phyloP scores from a whole-genome alignment of 2,329 filamentous ascomycete genomes.

The Ampelomyces quisqualis region DNA sequence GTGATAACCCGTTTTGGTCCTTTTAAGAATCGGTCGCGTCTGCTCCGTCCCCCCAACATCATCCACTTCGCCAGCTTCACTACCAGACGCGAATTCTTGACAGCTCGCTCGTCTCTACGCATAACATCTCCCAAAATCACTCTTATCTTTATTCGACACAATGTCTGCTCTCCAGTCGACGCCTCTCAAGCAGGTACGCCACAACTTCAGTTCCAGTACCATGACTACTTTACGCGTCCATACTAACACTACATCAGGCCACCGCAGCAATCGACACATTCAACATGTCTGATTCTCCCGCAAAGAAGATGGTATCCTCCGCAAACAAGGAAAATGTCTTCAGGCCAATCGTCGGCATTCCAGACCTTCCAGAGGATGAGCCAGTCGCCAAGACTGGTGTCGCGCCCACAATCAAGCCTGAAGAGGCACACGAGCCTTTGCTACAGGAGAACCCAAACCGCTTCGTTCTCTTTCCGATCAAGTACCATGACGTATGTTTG shows the following conservation, averaged over 20 bases:
- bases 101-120: constrained; percentile 14
- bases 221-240: constrained; percentile 35
- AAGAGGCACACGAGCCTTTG: constrained; percentile 83
- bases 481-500: constrained; percentile 91
- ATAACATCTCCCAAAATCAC: constrained; percentile 10
- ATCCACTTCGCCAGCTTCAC: constrained; percentile 27
- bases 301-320: constrained; percentile 79
- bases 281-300: constrained; percentile 83
- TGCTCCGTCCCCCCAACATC: constrained; percentile 20
- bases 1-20: constrained; percentile 20
- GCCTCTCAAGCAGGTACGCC: constrained; percentile 69
- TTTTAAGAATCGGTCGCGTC: constrained; percentile 30
- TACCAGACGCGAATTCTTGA: constrained; percentile 21
- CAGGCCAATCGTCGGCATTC: constrained; percentile 55
- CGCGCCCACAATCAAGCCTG: constrained; percentile 57
- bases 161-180: constrained; percentile 74
- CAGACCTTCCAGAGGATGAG: constrained; percentile 43
- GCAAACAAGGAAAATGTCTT: constrained; percentile 83
- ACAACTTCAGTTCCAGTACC: constrained; percentile 15
- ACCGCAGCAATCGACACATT: constrained; percentile 82
- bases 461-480: constrained; percentile 98
- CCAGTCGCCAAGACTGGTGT: constrained; percentile 54
- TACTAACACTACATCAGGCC: constrained; percentile 61
- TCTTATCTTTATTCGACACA: constrained; percentile 38
- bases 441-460: constrained; percentile 93